These are phyloP conservation scores for Claviceps sorghi DNA, from an alignment of 2,329 filamentous ascomycete genomes.

Conservation along the genomic window DNA sequence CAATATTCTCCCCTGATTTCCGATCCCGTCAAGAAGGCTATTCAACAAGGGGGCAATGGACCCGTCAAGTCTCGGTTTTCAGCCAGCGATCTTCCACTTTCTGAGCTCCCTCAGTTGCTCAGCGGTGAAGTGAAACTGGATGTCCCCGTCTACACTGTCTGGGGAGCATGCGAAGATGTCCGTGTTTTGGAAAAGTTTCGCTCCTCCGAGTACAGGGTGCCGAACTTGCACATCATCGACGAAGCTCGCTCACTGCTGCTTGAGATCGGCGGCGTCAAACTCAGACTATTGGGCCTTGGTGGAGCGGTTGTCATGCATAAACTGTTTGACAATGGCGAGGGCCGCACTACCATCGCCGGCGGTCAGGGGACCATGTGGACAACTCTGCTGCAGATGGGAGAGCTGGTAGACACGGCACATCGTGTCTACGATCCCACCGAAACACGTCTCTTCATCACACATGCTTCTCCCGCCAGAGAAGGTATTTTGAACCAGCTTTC, in stretches of 20 bases:
- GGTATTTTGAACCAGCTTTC: slow-evolving; percentile 95
- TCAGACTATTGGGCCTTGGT: slow-evolving; percentile 81
- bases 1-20: slow-evolving; percentile 93
- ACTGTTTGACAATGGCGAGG: slow-evolving; percentile 96
- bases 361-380: slow-evolving; percentile 99
- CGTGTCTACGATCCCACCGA: slow-evolving; percentile 97
- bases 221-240: slow-evolving; percentile 95
- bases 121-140: slow-evolving; percentile 82
- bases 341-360: slow-evolving; percentile 92
- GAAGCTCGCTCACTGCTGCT: slow-evolving; percentile 92
- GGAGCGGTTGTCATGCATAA: slow-evolving; percentile 99
- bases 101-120: slow-evolving; percentile 79
- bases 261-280: slow-evolving; percentile 89
- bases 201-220: slow-evolving; percentile 93
- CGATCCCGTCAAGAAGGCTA: slow-evolving; percentile 57
- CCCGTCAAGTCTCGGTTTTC: slow-evolving; percentile 77
- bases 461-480: slow-evolving; percentile 90
- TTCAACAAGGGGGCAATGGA: slow-evolving; percentile 50
- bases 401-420: slow-evolving; percentile 93
- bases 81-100: slow-evolving; percentile 72
- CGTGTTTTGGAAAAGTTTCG: slow-evolving; percentile 94
- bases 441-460: slow-evolving; percentile 90
- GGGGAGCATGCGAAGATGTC: slow-evolving; percentile 97
- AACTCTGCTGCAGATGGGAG: slow-evolving; percentile 92
- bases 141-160: slow-evolving; percentile 95